phyloP scores from a whole-genome alignment of 306 rosid species.

The Dicorynia guianensis region DNA sequence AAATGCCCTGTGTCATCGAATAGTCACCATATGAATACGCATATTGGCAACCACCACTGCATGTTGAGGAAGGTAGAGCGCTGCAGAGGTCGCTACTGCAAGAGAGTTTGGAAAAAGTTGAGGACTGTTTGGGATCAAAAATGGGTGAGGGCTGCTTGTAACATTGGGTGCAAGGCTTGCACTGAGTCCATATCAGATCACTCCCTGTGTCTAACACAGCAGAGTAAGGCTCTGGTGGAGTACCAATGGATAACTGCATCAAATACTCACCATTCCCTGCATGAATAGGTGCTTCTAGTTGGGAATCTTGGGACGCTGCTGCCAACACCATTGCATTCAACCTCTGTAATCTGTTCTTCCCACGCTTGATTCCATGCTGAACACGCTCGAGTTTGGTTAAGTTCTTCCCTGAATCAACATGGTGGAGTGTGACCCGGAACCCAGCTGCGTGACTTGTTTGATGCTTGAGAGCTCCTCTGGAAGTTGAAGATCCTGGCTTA shows the following conservation, averaged over 20 bases:
- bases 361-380: constrained; percentile 63
- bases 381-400: constrained; percentile 75
- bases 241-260: constrained; percentile 71
- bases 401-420: constrained; percentile 71
- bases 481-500: constrained; percentile 54
- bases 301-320: constrained; percentile 29
- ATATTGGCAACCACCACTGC: constrained; percentile 68
- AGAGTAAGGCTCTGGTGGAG: constrained; percentile 65
- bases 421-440: constrained; percentile 62
- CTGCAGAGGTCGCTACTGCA: constrained; percentile 59
- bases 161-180: constrained; percentile 76
- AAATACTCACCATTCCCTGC: constrained; percentile 82
- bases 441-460: constrained; percentile 34
- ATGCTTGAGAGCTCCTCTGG: constrained; percentile 44
- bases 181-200: constrained; percentile 91
- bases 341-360: constrained; percentile 58
- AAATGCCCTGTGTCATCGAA: constrained; percentile 73
- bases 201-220: constrained; percentile 92
- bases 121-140: constrained; percentile 71
- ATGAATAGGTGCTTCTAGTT: constrained; percentile 53
- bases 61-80: constrained; percentile 63
- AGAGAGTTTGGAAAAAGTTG: constrained; percentile 62
- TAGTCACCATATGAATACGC: constrained; percentile 75
- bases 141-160: constrained; percentile 73
- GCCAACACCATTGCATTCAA: constrained; percentile 60